Percentiles rank a stretch among this genome's conserved stretches.
These are phyloP conservation scores for Pelargonium australe DNA, from an alignment of 441 rosid genomes.

Conservation along the genomic window DNA sequence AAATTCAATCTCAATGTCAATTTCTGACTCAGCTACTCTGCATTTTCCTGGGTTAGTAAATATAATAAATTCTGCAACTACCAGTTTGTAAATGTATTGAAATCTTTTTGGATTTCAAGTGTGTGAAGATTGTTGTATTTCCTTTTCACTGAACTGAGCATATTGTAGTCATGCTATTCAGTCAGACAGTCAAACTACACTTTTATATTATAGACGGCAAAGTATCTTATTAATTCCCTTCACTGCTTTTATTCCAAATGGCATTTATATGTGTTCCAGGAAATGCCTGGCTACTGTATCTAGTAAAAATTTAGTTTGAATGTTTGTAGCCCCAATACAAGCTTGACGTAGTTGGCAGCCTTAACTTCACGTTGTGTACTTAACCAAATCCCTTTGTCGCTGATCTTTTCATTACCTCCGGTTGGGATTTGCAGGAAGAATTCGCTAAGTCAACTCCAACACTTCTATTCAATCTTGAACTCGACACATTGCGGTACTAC, in stretches of 20 bases:
- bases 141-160: not conserved
- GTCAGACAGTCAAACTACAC: not conserved
- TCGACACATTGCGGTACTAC: slow-evolving; percentile 79
- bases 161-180: not conserved
- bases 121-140: not conserved
- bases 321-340: not conserved
- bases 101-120: not conserved
- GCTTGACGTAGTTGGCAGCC: not conserved
- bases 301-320: not conserved
- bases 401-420: slow-evolving; percentile 8
- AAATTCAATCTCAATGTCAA: slow-evolving; percentile 10
- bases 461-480: slow-evolving; percentile 86
- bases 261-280: not conserved
- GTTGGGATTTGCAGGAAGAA: slow-evolving; percentile 52
- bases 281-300: not conserved
- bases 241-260: not conserved
- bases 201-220: not conserved
- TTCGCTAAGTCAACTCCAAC: slow-evolving; percentile 72
- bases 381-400: slow-evolving; percentile 1
- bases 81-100: not conserved
- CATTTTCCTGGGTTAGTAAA: not conserved
- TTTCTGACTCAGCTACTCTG: not conserved
- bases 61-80: not conserved
- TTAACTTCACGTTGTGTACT: too few species aligned
- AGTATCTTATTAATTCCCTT: not conserved